Percentiles rank a stretch among this genome's conserved stretches.
phyloP scores from a whole-genome alignment of 176 grass and related monocot species.

The Sorghum bicolor region Sorghum_bicolor_NCBIv3 NC_012876.2:60263001-60263500 shows the following conservation, averaged over 20 bases:
- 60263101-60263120: background rate
- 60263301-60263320: no score
- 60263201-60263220: background rate
- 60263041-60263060: background rate
- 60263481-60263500: background rate
- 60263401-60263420: background rate
- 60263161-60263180: background rate
- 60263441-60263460: background rate
- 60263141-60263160: background rate
- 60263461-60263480: conserved; percentile 1
- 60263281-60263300: background rate
- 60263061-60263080: background rate
- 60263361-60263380: background rate
- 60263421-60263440: background rate
- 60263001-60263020: no score
- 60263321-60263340: no score
- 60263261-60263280: background rate
- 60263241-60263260: background rate
- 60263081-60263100: background rate
- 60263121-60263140: background rate
- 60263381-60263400: background rate
- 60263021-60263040: no score
- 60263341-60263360: background rate
- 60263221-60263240: conserved; percentile 3
- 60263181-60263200: background rate